A percentile compares a stretch with the other conserved stretches of the same genome.
Evolutionary conservation across 305 asterid species (phyloP).

Genomic region (Fraxinus dipetala): DNA sequence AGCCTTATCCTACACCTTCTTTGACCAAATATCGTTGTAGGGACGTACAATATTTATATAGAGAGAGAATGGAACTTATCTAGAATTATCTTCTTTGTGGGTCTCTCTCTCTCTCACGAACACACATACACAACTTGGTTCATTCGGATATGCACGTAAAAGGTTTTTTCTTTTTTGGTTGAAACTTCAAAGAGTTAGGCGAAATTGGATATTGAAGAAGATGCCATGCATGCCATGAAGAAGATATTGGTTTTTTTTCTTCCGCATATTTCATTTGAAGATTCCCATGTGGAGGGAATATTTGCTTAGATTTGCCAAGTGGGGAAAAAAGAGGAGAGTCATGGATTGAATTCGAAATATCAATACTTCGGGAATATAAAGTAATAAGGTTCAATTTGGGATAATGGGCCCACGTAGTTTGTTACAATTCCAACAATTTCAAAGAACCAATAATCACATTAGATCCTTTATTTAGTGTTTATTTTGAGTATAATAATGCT

Average conservation of each 20-base stretch:
- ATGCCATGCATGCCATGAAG: constrained; percentile 10
- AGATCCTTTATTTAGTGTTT: not conserved
- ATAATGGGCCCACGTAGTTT: not conserved
- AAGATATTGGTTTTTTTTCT: constrained; percentile 9
- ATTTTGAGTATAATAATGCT: not conserved
- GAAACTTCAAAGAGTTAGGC: constrained; percentile 22
- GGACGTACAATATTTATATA: not conserved
- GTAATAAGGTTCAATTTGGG: not conserved
- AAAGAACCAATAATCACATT: not conserved
- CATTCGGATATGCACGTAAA: constrained; percentile 24
- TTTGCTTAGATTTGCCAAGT: constrained; percentile 15
- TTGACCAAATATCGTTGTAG: not conserved
- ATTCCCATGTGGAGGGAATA: constrained; percentile 15
- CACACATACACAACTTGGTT: constrained; percentile 20
- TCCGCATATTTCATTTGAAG: constrained; percentile 24
- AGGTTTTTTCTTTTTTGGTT: constrained; percentile 14
- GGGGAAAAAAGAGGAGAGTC: not conserved
- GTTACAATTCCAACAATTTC: not conserved
- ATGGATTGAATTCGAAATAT: not conserved
- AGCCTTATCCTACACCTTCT: not conserved
- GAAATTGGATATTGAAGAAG: not conserved
- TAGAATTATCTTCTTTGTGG: constrained; percentile 32
- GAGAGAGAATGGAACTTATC: not conserved
- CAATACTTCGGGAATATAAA: not conserved
- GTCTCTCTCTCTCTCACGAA: not conserved